Percentiles rank a stretch among this genome's conserved stretches.
Conservation (phyloP, 2,329 filamentous ascomycete species). For the Fusarium aywerte region DNA sequence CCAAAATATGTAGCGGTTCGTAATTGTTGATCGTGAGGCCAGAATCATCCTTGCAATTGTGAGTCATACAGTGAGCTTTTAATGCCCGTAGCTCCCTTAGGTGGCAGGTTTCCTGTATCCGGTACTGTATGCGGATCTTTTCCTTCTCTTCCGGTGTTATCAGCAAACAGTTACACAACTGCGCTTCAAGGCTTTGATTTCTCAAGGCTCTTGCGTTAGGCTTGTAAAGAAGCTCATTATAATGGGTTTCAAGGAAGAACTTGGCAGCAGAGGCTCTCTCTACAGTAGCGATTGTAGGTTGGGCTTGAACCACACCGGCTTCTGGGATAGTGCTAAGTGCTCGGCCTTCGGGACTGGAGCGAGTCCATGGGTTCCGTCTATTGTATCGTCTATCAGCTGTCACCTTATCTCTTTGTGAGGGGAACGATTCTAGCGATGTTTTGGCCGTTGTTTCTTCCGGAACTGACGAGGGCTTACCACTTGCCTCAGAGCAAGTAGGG, state of each 20-base stretch:
- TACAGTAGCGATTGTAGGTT: constrained; percentile 66
- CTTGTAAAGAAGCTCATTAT: constrained; percentile 72
- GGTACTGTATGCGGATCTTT: constrained; percentile 68
- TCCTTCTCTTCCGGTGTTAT: constrained; percentile 66
- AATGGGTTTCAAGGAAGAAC: constrained; percentile 86
- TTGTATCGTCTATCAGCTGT: constrained; percentile 43
- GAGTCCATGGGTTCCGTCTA: constrained; percentile 51
- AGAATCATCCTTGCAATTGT: constrained; percentile 6
- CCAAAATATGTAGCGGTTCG: constrained; percentile 82
- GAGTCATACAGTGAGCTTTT: constrained; percentile 65
- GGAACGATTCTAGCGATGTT: constrained; percentile 50
- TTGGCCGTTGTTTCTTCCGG: constrained; percentile 48
- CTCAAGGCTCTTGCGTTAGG: constrained; percentile 50
- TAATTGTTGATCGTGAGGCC: constrained; percentile 60
- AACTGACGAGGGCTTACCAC: constrained; percentile 40
- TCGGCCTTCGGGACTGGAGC: constrained; percentile 51
- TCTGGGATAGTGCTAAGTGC: constrained; percentile 53
- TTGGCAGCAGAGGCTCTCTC: constrained; percentile 85
- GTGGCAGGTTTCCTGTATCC: constrained; percentile 75
- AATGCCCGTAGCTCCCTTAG: constrained; percentile 78
- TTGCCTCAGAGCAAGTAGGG: constrained; percentile 45
- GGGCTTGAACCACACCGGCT: constrained; percentile 38
- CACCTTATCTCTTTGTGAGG: constrained; percentile 40
- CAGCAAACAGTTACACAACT: constrained; percentile 66
- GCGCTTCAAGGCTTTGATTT: constrained; percentile 53